Evolutionary conservation across 495 filamentous ascomycete genomes (phyloP).

Genomic region (Penicillium manginii): DNA sequence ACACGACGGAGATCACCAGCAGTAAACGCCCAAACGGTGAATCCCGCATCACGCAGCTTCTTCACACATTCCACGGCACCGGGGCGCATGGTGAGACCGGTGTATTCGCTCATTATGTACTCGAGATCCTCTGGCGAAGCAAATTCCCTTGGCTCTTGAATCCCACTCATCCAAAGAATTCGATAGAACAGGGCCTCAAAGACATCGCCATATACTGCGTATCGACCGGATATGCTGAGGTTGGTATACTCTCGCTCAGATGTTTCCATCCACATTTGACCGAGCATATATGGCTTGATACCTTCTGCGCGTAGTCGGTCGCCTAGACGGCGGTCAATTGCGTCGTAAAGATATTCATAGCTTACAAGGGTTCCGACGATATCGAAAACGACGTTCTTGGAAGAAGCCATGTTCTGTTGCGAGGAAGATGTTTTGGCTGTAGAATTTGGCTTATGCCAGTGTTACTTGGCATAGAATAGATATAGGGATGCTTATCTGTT

Average conservation of each 20-base stretch:
- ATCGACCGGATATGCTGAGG: constrained; percentile 39
- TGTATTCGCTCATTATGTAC: constrained; percentile 31
- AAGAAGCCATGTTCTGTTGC: constrained; percentile 17
- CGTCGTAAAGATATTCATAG: constrained; percentile 36
- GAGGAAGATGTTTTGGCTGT: neutral
- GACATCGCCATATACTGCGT: constrained; percentile 34
- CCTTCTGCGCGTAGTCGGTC: constrained; percentile 36
- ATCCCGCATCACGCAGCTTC: constrained; percentile 42
- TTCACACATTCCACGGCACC: constrained; percentile 37
- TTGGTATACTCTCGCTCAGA: constrained; percentile 48
- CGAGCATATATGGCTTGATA: constrained; percentile 39
- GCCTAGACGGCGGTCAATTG: constrained; percentile 36
- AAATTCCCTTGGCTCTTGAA: constrained; percentile 34
- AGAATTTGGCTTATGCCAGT: neutral
- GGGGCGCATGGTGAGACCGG: constrained; percentile 30
- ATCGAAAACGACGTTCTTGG: constrained; percentile 47
- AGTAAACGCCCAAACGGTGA: constrained; percentile 48
- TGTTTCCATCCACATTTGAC: constrained; percentile 44
- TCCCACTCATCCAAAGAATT: constrained; percentile 33
- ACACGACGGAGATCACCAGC: constrained; percentile 41
- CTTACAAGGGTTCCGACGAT: constrained; percentile 44
- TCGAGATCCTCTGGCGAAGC: constrained; percentile 36
- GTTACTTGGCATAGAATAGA: neutral
- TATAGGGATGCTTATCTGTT: neutral
- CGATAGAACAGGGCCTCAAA: constrained; percentile 43